These are phyloP conservation scores for Escovopsis weberi DNA, from an alignment of 2,329 filamentous ascomycete species.

Conservation along the genomic window DNA sequence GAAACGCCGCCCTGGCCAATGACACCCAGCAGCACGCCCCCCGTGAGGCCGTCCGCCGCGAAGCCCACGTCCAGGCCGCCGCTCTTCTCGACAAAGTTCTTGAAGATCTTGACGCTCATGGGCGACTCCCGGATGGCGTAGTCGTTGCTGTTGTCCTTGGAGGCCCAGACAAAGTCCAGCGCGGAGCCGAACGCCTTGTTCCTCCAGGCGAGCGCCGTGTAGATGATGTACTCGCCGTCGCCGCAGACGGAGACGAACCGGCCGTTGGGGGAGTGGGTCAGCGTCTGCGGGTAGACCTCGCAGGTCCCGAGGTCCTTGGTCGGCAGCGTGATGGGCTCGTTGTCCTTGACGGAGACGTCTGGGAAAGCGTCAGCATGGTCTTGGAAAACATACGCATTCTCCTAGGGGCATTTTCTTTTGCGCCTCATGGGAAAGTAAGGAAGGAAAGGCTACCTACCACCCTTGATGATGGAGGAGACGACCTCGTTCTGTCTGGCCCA, in stretches of 20 bases:
- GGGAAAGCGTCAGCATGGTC: constrained; percentile 13
- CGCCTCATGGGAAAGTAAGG: background rate
- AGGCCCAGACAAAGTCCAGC: constrained; percentile 91
- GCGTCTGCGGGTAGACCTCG: constrained; percentile 89
- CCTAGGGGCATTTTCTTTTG: no score
- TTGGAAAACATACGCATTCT: no score
- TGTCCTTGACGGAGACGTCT: constrained; percentile 77
- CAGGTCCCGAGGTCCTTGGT: constrained; percentile 93
- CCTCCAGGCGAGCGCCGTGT: constrained; percentile 88
- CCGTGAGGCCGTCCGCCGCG: constrained; percentile 80
- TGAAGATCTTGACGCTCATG: constrained; percentile 92
- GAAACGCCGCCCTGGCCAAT: constrained; percentile 90
- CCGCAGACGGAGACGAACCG: constrained; percentile 71
- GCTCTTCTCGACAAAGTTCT: constrained; percentile 88
- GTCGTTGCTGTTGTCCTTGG: constrained; percentile 95
- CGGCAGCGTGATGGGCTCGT: constrained; percentile 68
- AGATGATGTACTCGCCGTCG: constrained; percentile 97
- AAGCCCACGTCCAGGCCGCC: constrained; percentile 89
- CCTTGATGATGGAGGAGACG: constrained; percentile 86
- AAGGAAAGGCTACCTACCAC: constrained; percentile 29
- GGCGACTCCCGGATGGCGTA: constrained; percentile 92
- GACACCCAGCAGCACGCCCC: constrained; percentile 81
- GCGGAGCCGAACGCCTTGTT: constrained; percentile 97
- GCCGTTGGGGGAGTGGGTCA: constrained; percentile 91
- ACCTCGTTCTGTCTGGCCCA: constrained; percentile 95